phyloP scores from a whole-genome alignment of 208 protist genomes.

The Wallacemonas sp. region DNA sequence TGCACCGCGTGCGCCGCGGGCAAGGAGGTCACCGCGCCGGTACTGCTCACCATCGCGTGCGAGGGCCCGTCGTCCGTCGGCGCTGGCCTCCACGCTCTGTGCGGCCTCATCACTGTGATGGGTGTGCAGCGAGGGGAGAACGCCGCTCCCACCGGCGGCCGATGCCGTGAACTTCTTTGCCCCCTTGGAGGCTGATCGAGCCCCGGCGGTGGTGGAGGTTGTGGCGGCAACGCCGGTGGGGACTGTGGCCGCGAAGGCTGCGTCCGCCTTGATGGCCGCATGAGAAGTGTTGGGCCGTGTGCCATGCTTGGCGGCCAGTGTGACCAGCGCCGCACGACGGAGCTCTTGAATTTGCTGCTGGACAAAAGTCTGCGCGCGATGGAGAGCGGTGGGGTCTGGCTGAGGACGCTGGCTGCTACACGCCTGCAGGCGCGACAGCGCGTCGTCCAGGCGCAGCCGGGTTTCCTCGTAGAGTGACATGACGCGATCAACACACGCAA shows the following conservation, averaged over 20 bases:
- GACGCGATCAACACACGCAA: not conserved
- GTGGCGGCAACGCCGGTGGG: not conserved
- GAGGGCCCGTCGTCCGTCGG: too few species aligned
- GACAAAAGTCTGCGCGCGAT: constrained; percentile 11
- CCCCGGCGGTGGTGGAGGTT: not conserved
- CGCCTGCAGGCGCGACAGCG: not conserved
- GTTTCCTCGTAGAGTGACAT: constrained; percentile 20
- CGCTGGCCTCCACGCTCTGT: not conserved
- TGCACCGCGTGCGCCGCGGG: not conserved
- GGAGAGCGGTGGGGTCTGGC: constrained; percentile 9
- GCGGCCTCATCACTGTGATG: too few species aligned
- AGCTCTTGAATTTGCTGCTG: constrained; percentile 23
- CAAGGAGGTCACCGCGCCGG: constrained; percentile 10
- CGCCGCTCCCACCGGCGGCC: too few species aligned
- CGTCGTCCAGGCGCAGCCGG: not conserved
- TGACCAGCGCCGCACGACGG: constrained; percentile 19
- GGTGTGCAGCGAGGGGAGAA: too few species aligned
- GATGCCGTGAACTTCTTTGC: not conserved
- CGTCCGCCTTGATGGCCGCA: not conserved
- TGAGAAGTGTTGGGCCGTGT: not conserved
- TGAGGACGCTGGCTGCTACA: constrained; percentile 5
- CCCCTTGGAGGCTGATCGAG: not conserved
- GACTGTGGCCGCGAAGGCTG: not conserved
- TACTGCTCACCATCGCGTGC: constrained; percentile 10
- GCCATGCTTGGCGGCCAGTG: not conserved